Conservation (phyloP, 345 rosid species). For the Hypericum androsaemum region DNA sequence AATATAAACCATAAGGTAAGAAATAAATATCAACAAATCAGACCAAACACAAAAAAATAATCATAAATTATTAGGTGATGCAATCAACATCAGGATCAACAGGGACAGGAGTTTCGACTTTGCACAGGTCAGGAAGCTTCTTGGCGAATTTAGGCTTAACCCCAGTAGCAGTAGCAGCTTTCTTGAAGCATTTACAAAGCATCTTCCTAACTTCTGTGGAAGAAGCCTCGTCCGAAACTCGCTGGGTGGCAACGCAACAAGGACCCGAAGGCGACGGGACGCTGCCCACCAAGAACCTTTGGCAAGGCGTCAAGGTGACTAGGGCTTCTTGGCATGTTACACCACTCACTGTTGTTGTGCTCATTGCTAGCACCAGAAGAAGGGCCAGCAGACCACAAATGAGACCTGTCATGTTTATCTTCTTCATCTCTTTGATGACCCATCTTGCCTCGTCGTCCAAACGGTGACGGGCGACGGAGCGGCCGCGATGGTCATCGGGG, state of each 20-base stretch:
- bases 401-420: too few species aligned
- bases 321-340: too few species aligned
- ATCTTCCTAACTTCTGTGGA: conserved; percentile 9
- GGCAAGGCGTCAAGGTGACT: too few species aligned
- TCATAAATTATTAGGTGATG: conserved; percentile 11
- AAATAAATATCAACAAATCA: too few species aligned
- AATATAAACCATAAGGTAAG: too few species aligned
- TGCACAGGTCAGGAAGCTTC: conserved; percentile 15
- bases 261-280: too few species aligned
- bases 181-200: conserved; percentile 18
- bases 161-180: conserved; percentile 4
- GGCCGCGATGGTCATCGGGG: background rate
- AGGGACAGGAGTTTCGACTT: conserved; percentile 13
- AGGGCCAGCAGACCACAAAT: too few species aligned
- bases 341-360: too few species aligned
- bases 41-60: too few species aligned
- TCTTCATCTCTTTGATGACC: background rate
- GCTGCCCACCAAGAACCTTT: too few species aligned
- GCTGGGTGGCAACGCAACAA: too few species aligned
- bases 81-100: conserved; percentile 19
- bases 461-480: conserved; percentile 4
- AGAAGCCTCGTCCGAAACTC: background rate
- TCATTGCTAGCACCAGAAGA: too few species aligned
- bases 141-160: conserved; percentile 14
- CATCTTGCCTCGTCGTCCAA: background rate